A percentile compares a stretch with the other conserved stretches of the same genome.
phyloP scores from a whole-genome alignment of 164 flowering plant genomes.

The Piper longum region DNA sequence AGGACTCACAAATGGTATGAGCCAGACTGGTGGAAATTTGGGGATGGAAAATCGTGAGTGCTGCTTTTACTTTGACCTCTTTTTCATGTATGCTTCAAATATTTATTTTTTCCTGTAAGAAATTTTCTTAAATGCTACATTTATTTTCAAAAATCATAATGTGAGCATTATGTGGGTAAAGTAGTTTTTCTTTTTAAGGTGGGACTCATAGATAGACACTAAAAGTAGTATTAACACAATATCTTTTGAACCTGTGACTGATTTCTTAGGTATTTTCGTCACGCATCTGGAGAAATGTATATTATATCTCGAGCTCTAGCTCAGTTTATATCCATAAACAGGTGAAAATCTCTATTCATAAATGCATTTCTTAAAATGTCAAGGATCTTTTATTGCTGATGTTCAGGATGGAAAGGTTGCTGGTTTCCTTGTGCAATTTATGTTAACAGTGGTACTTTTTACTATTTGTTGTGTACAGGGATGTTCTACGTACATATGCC shows the following conservation, averaged over 20 bases:
- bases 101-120: not conserved
- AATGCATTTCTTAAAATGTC: not conserved
- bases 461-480: constrained; percentile 25
- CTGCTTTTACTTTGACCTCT: not conserved
- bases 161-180: not conserved
- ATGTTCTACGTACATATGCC: constrained; percentile 67
- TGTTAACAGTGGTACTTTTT: not conserved
- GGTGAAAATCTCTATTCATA: constrained; percentile 19
- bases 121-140: not conserved
- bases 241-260: not conserved
- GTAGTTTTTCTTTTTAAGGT: not conserved
- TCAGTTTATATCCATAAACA: constrained; percentile 75
- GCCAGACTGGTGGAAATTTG: constrained; percentile 99
- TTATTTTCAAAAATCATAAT: not conserved
- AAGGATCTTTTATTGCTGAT: too few relatives aligned
- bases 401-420: too few relatives aligned
- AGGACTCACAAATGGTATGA: constrained; percentile 93
- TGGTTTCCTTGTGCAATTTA: not conserved
- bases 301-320: constrained; percentile 80
- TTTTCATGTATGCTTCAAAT: not conserved
- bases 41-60: constrained; percentile 87
- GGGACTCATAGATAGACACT: not conserved
- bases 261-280: constrained; percentile 62
- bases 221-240: not conserved
- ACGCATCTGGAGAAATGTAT: constrained; percentile 90